Percentiles rank a stretch among this genome's conserved stretches.
These are phyloP conservation scores for Periglandula ipomoeae DNA, from an alignment of 2,329 filamentous ascomycete genomes.

Conservation along the genomic window DNA sequence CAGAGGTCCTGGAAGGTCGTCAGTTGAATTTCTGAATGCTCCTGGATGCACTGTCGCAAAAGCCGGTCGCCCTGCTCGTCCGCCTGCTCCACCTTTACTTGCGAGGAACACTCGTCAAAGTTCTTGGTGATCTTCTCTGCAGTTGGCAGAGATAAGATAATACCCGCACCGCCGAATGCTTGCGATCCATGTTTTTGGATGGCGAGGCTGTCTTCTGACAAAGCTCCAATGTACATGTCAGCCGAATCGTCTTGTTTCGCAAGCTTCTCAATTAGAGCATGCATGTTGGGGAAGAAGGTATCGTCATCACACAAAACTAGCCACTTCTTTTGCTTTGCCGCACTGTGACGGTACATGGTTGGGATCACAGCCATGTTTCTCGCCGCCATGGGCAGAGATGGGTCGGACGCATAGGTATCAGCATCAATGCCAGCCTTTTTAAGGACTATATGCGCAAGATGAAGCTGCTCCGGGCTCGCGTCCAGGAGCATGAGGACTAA, in stretches of 20 bases:
- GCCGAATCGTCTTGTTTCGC: slow-evolving; percentile 39
- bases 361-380: slow-evolving; percentile 46
- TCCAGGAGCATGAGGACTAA: slow-evolving; percentile 43
- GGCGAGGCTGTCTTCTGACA: slow-evolving; percentile 52
- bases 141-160: slow-evolving; percentile 47
- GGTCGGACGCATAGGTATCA: slow-evolving; percentile 44
- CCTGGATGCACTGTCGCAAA: slow-evolving; percentile 41
- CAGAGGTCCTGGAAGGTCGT: slow-evolving; percentile 47
- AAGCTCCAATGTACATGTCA: slow-evolving; percentile 48
- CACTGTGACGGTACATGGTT: slow-evolving; percentile 41
- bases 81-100: slow-evolving; percentile 11
- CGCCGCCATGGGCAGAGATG: slow-evolving; percentile 39
- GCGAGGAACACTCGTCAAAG: slow-evolving; percentile 35
- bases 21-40: slow-evolving; percentile 47
- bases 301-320: slow-evolving; percentile 54
- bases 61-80: slow-evolving; percentile 6
- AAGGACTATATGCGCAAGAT: slow-evolving; percentile 33
- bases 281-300: slow-evolving; percentile 53
- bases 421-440: slow-evolving; percentile 42
- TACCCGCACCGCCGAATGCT: slow-evolving; percentile 53
- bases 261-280: slow-evolving; percentile 40
- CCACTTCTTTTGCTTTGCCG: slow-evolving; percentile 43
- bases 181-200: slow-evolving; percentile 51
- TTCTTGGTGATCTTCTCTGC: slow-evolving; percentile 33
- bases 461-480: slow-evolving; percentile 40